Base-by-base conservation (phyloP, 129 eudicot genomes). In the Erigeron canadensis region DNA sequence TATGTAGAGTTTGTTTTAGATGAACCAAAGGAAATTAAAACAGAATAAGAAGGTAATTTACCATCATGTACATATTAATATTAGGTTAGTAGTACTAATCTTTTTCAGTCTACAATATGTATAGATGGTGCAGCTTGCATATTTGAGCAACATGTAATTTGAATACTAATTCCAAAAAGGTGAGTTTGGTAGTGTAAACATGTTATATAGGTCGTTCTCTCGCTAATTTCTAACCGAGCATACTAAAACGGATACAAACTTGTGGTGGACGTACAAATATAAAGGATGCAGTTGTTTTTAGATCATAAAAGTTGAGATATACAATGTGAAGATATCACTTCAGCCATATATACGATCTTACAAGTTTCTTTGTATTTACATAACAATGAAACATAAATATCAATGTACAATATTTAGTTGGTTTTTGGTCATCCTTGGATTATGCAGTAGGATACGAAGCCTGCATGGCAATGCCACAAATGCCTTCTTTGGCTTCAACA, bases 1-100 rank as follows among this genome's bases (percentile, higher is more conserved):
- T 95, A 95, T 62, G 87, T 87, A 13, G 99, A 95, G 75, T 95
- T 95, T 80, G 97, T 95, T 44, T 68, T 95, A 76, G 82, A 79
- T 34, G 96, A 84, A 73, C 82, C 83, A 8, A 86, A 90, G 81
- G 96, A 76, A 55, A 81, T 80, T 70, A 72, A 76, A 51, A 77
- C 77, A 56, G 86, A 83, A 82, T 70, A 77, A 73, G 66, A 38
- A 5, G 18, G 37, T 6, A 4, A 28, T 11, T 10, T 10, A 66
- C 12, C 41, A 58, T 58, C 39, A 28, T 28, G 34, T 28, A 28
- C 34, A 28, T 2, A 28, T 28, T 28, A 28, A 28, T 28, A 28
- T 0, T 28, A 47, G n/a, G 6, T 47, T 28, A 28, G 34, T 47
- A 47, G 54, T 47, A 12, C n/a, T 3, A 47, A 47, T n/a, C 11